Evolutionary conservation across 495 filamentous ascomycete genomes (phyloP), one percentile per base, ranked within the genome.

Genomic region (Penicillium goetzii): DNA sequence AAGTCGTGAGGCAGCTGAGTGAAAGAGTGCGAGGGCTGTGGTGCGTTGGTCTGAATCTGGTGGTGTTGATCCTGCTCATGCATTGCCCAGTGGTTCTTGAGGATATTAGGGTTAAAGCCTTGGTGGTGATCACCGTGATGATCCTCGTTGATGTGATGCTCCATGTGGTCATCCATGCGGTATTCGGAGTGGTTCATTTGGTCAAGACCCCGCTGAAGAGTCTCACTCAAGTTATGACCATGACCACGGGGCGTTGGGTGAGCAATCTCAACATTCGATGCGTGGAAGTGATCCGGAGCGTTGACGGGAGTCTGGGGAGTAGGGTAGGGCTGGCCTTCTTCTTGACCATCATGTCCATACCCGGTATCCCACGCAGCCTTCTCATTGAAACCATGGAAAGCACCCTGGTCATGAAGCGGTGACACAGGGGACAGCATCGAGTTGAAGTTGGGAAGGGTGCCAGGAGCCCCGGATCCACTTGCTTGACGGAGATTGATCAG

Each of bases 131-230:
- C 63, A 68, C 78, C 74, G 43, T 73, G 72, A 62, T 87, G 72
- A 62, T 87, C 80, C 56, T 90, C 86, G 36, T 91, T 88, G 43
- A 92, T 76, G 66, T 90, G 87, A 30, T 85, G 86, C 34, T 90
- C 83, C 64, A 91, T 87, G 41, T 89, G 86, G 65, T 89, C 83
- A 67, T 92, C 90, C 59, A 93, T 72, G 60, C 93, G 90, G 67
- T 95, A 92, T 60, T 96, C 89, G 41, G 79, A 58, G 41, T 77
- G 74, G n/a, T 86, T 86, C 70, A 92, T 88, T 25, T 81, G 79
- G 54, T 96, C 90, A 49, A 96, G 86, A 64, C 96, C 92, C 68
- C 89, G 87, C 73, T 97, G 92, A 30, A 97, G 80, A 34, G 85
- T 90, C 59, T 86, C 84, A 62, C 87, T 90, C 41, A 89, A 74